phyloP scores from a whole-genome alignment of 2,329 filamentous ascomycete species.

The Epichloe sibirici region DNA sequence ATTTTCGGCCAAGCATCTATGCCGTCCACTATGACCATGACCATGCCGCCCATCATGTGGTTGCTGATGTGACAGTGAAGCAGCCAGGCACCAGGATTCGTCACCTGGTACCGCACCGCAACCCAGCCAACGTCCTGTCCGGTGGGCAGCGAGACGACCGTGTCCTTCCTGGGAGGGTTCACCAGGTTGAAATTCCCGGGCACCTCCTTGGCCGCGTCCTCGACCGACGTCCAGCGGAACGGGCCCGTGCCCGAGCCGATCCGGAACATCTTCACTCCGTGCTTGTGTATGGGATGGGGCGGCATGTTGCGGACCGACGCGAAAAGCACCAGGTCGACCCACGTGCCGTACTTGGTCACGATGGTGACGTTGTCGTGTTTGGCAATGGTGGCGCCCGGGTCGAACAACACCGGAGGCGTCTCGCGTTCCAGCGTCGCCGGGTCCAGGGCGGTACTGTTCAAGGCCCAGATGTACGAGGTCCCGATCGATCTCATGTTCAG shows the following conservation, averaged over 20 bases:
- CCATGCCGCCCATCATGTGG: conserved; percentile 44
- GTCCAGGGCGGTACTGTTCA: conserved; percentile 34
- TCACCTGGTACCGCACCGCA: conserved; percentile 38
- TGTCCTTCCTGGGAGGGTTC: conserved; percentile 41
- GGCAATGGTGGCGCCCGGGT: conserved; percentile 8
- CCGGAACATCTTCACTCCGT: conserved; percentile 46
- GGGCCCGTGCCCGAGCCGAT: conserved; percentile 38
- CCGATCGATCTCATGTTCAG: conserved; percentile 28
- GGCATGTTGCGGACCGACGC: conserved; percentile 28
- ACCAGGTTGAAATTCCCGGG: conserved; percentile 44
- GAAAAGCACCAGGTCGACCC: conserved; percentile 44
- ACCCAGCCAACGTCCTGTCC: conserved; percentile 25
- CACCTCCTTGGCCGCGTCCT: conserved; percentile 33
- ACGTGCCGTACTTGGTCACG: conserved; percentile 32
- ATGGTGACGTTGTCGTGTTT: conserved; percentile 33
- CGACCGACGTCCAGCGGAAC: conserved; percentile 41
- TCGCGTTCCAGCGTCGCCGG: conserved; percentile 17
- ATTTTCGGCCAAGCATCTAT: conserved; percentile 30
- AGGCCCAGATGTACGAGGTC: conserved; percentile 38
- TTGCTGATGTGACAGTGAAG: conserved; percentile 45
- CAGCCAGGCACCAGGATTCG: conserved; percentile 41
- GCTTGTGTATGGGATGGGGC: conserved; percentile 50
- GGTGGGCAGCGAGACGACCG: conserved; percentile 15
- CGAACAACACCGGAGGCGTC: conserved; percentile 36
- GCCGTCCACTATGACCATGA: conserved; percentile 36